Percentiles rank a stretch among this genome's conserved stretches.
These are phyloP conservation scores for Heracleum sosnowskyi DNA, from an alignment of 129 eudicot genomes.

Conservation along the genomic window DNA sequence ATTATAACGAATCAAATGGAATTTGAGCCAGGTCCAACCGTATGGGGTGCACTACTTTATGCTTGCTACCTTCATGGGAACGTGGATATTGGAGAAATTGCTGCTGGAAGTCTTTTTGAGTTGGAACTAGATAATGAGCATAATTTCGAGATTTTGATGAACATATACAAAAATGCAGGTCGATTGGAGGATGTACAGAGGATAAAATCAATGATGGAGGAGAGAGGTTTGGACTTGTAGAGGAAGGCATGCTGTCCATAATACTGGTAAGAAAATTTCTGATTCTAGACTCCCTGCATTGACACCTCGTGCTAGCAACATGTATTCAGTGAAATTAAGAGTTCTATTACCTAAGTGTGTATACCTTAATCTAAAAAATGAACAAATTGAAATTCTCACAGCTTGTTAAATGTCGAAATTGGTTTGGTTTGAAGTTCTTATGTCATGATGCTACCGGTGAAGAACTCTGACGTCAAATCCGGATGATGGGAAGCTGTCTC, in stretches of 20 bases:
- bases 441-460: background rate
- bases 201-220: conserved; percentile 54
- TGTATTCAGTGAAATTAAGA: background rate
- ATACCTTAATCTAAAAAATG: background rate
- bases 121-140: conserved; percentile 74
- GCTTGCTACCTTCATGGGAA: conserved; percentile 62
- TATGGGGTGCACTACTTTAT: conserved; percentile 91
- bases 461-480: background rate
- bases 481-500: background rate
- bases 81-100: conserved; percentile 57
- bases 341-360: background rate
- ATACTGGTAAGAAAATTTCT: background rate
- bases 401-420: background rate
- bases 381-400: background rate
- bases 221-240: conserved; percentile 59
- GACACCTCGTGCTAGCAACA: background rate
- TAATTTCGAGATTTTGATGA: conserved; percentile 61
- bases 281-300: background rate
- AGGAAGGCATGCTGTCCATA: background rate
- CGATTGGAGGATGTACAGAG: conserved; percentile 46
- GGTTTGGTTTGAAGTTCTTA: background rate
- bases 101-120: conserved; percentile 51
- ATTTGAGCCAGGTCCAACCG: conserved; percentile 63
- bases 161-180: conserved; percentile 44
- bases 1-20: conserved; percentile 43